Evolutionary conservation across 345 rosid species (phyloP).

Genomic region (Gynandropsis gynandra): DNA sequence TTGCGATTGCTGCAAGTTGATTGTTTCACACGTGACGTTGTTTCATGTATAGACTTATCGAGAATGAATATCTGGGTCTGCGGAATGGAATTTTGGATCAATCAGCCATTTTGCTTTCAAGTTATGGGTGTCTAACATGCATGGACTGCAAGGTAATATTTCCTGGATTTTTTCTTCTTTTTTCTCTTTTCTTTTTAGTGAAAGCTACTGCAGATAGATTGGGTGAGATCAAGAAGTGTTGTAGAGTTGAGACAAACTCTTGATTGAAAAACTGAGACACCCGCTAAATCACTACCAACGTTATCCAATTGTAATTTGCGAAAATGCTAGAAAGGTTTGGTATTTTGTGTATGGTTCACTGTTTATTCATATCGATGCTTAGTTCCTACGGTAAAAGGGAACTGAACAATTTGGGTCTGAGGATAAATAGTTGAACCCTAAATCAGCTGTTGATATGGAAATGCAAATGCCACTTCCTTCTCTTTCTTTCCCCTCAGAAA

Average conservation of each 20-base stretch:
- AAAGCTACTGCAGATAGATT: not conserved
- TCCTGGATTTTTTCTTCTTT: conserved; percentile 6
- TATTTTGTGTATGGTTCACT: conserved; percentile 3
- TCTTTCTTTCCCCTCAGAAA: conserved; percentile 16
- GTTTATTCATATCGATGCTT: not conserved
- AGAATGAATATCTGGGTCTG: conserved; percentile 85
- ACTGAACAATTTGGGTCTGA: not conserved
- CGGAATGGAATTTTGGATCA: conserved; percentile 93
- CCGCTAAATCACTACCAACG: conserved; percentile 1
- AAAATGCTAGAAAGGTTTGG: not conserved
- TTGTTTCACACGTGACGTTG: conserved; percentile 13
- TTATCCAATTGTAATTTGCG: conserved; percentile 1
- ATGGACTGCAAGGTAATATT: conserved; percentile 87
- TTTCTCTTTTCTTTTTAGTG: not conserved
- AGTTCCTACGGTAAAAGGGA: not conserved
- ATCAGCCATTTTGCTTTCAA: conserved; percentile 85
- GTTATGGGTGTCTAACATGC: conserved; percentile 66
- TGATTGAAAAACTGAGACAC: conserved; percentile 3
- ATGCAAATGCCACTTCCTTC: conserved; percentile 17
- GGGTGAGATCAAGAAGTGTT: conserved; percentile 13
- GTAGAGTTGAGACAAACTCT: conserved; percentile 2
- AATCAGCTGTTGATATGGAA: not conserved
- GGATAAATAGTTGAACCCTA: not conserved
- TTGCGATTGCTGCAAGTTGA: conserved; percentile 15
- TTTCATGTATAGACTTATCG: conserved; percentile 61